A percentile compares a stretch with the other conserved stretches of the same genome.
These are phyloP conservation scores for Nigrograna mackinnonii DNA, from an alignment of 2,329 filamentous ascomycete species.

Conservation along the genomic window DNA sequence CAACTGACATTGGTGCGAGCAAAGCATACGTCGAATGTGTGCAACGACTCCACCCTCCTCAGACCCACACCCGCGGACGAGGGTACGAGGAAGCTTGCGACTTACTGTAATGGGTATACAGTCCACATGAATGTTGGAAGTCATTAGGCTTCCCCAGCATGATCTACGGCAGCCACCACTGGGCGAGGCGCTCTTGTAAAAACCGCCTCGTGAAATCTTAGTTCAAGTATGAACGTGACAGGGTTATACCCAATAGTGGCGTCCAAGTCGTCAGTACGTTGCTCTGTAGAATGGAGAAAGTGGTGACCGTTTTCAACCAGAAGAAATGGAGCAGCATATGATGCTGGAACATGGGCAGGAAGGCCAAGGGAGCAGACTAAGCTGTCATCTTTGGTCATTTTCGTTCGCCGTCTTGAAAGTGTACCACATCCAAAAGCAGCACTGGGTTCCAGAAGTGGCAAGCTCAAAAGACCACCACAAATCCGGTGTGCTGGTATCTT, in stretches of 20 bases:
- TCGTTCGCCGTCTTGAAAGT: slow-evolving; percentile 17
- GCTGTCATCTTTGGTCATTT: slow-evolving; percentile 21
- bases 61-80: slow-evolving; percentile 22
- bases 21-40: slow-evolving; percentile 26
- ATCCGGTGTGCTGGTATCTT: slow-evolving; percentile 44
- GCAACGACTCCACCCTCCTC: too few species aligned
- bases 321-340: slow-evolving; percentile 22
- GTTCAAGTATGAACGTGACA: too few species aligned
- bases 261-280: too few species aligned
- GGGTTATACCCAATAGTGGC: too few species aligned
- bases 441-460: slow-evolving; percentile 31
- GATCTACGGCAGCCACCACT: too few species aligned
- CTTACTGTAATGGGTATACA: slow-evolving; percentile 18
- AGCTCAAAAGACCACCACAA: slow-evolving; percentile 34
- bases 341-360: slow-evolving; percentile 27
- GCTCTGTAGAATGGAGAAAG: slow-evolving; percentile 18
- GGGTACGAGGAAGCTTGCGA: slow-evolving; percentile 21
- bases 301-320: slow-evolving; percentile 35
- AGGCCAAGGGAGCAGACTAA: slow-evolving; percentile 22
- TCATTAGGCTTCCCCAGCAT: too few species aligned
- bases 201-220: too few species aligned
- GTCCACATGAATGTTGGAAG: slow-evolving; percentile 29
- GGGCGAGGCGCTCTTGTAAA: too few species aligned
- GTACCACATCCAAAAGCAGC: slow-evolving; percentile 38
- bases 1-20: slow-evolving; percentile 28